Conservation (phyloP, 805 yeast species). For the Candida ascalaphidarum region DNA sequence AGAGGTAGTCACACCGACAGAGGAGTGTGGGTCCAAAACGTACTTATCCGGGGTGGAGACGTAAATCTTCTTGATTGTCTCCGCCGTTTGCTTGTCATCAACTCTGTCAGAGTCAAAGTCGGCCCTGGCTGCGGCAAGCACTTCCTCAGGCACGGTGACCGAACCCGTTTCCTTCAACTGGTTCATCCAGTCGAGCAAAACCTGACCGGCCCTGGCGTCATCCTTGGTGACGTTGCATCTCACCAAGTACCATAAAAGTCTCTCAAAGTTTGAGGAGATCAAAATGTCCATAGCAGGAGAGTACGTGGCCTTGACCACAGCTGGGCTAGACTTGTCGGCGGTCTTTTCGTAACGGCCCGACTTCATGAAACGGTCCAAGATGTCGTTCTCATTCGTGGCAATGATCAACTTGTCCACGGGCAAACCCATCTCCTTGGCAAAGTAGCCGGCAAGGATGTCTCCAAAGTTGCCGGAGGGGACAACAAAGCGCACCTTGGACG, state of each 20-base stretch:
- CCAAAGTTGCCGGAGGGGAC: conserved; percentile 99
- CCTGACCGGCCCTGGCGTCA: conserved; percentile 63
- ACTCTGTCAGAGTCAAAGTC: conserved; percentile 79
- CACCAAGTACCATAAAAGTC: conserved; percentile 90
- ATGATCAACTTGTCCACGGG: conserved; percentile 82
- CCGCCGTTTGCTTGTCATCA: conserved; percentile 67
- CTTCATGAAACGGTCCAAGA: conserved; percentile 84
- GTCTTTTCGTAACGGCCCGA: conserved; percentile 78
- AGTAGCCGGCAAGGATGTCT: conserved; percentile 94
- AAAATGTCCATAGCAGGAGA: conserved; percentile 99
- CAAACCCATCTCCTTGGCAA: conserved; percentile 90
- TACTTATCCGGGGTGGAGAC: conserved; percentile 52
- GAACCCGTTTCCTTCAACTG: conserved; percentile 70
- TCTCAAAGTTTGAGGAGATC: conserved; percentile 92
- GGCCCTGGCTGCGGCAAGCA: conserved; percentile 54
- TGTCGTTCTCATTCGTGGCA: conserved; percentile 95
- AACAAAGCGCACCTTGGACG: conserved; percentile 61
- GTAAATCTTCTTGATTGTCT: conserved; percentile 69
- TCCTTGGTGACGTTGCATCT: conserved; percentile 55
- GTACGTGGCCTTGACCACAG: conserved; percentile 73
- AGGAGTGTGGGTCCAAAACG: conserved; percentile 92
- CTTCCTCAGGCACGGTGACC: conserved; percentile 58
- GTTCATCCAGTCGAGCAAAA: conserved; percentile 67
- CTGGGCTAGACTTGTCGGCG: conserved; percentile 24
- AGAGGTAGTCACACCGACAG: conserved; percentile 86